Percentiles rank a stretch among this genome's conserved stretches.
Conservation (phyloP, 2,329 filamentous ascomycete species). For the Aspergillus clavatus region DNA sequence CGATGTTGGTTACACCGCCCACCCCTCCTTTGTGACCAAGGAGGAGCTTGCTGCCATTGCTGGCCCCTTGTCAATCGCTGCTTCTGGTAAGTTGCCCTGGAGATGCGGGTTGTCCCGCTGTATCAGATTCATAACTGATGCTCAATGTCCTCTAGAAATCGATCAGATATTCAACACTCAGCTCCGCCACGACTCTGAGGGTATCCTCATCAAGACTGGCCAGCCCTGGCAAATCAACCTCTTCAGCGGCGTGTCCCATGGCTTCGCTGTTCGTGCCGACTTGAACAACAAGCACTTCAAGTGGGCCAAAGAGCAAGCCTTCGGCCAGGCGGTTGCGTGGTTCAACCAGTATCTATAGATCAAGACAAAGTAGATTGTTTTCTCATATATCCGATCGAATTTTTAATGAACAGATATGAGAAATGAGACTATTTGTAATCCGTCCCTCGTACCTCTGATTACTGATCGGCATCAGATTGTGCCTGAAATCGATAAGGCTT, state of each 20-base stretch:
- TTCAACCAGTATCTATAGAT: constrained; percentile 59
- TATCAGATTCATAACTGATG: neutral
- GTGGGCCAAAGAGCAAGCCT: constrained; percentile 77
- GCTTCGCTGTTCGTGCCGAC: constrained; percentile 69
- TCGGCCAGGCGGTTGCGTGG: constrained; percentile 71
- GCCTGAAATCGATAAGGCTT: constrained; percentile 6
- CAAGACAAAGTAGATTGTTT: constrained; percentile 13
- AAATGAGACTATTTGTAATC: neutral
- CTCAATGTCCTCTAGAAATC: constrained; percentile 43
- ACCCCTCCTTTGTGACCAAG: constrained; percentile 69
- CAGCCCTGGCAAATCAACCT: constrained; percentile 71
- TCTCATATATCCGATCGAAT: neutral
- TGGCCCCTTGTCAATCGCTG: constrained; percentile 65
- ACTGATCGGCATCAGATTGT: neutral
- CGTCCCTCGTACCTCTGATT: neutral
- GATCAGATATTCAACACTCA: constrained; percentile 62
- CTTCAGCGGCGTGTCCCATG: constrained; percentile 66
- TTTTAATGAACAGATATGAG: constrained; percentile 10
- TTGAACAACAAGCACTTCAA: constrained; percentile 51
- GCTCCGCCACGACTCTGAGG: constrained; percentile 61
- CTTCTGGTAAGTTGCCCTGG: constrained; percentile 37
- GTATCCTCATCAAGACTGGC: constrained; percentile 54
- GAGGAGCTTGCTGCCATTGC: constrained; percentile 62
- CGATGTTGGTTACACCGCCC: constrained; percentile 67
- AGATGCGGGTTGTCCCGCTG: neutral